Conservation (phyloP, 306 rosid genomes). For the Gastrolobium bilobum region DNA sequence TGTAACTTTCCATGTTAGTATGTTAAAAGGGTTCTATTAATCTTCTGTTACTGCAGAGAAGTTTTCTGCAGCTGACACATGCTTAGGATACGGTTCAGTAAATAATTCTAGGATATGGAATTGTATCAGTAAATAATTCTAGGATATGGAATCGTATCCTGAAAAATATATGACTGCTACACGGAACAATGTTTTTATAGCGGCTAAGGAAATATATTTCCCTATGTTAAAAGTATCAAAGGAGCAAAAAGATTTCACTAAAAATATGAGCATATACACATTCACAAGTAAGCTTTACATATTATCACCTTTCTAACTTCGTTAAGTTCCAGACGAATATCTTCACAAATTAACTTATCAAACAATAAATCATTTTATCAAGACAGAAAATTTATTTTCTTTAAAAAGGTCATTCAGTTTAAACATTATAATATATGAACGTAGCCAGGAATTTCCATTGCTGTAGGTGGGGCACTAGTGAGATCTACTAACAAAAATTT, state of each 20-base stretch:
- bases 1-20: slow-evolving; percentile 53
- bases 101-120: no score
- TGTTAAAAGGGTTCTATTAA: no score
- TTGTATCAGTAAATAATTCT: no score
- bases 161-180: no score
- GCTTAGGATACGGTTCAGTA: no score
- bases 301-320: slow-evolving; percentile 13
- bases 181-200: no score
- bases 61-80: no score
- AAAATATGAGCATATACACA: slow-evolving; percentile 18
- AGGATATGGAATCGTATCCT: no score
- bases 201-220: no score
- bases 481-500: background rate
- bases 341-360: slow-evolving; percentile 20
- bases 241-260: slow-evolving; percentile 15
- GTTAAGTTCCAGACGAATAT: background rate
- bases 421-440: background rate
- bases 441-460: slow-evolving; percentile 12
- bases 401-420: slow-evolving; percentile 3
- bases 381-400: slow-evolving; percentile 14
- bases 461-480: slow-evolving; percentile 10
- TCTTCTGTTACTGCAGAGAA: no score
- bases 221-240: no score
- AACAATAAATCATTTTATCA: slow-evolving; percentile 6
- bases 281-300: background rate